These are phyloP conservation scores for Caloboletus firmus DNA, from an alignment of 1,284 basidiomycete genomes.

Conservation along the genomic window DNA sequence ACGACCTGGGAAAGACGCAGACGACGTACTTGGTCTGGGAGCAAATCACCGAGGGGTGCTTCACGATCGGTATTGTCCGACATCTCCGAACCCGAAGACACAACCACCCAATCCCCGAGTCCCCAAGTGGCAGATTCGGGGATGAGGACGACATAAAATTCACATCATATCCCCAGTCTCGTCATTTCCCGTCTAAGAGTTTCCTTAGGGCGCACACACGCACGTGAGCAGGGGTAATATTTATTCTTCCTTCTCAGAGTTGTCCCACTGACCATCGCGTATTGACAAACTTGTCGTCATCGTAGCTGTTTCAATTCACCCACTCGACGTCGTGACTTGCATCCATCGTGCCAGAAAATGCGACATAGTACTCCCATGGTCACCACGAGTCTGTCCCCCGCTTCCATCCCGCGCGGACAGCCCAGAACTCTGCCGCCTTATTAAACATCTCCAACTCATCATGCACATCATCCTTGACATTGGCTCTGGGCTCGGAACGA, in stretches of 20 bases:
- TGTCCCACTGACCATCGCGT: not conserved
- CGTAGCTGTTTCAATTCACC: not conserved
- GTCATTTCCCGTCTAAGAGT: not conserved
- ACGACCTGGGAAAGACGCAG: no score
- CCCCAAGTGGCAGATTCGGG: no score
- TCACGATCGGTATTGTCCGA: no score
- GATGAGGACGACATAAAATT: no score
- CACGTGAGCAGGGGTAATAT: no score
- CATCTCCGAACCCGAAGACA: no score
- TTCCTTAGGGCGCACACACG: not conserved
- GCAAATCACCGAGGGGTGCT: no score
- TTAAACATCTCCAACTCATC: conserved; percentile 38
- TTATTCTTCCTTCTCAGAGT: not conserved
- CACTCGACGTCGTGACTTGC: not conserved
- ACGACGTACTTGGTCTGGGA: no score
- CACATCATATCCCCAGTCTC: no score
- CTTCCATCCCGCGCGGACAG: conserved; percentile 44
- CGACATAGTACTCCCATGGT: conserved; percentile 32
- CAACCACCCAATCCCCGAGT: no score
- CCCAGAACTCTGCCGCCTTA: conserved; percentile 41
- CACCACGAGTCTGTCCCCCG: conserved; percentile 43
- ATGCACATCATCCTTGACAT: conserved; percentile 48
- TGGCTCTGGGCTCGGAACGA: conserved; percentile 49
- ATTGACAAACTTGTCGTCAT: not conserved
- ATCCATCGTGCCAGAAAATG: conserved; percentile 12